Evolutionary conservation across 2,329 filamentous ascomycete species (phyloP).

Genomic region (Tolypocladium amazonense): DNA sequence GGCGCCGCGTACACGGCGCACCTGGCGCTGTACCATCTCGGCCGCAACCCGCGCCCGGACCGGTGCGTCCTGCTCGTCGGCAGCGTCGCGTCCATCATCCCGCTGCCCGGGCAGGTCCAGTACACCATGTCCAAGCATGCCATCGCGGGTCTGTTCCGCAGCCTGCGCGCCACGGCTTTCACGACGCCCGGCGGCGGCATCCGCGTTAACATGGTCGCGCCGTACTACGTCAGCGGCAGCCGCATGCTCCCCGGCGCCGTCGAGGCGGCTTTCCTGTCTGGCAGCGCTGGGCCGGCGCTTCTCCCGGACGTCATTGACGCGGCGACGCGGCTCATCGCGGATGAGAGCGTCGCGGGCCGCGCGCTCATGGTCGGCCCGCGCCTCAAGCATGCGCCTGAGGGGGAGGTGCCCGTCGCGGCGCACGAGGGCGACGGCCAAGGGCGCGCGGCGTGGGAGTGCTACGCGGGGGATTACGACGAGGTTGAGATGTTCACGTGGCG

Average conservation of each 20-base stretch:
- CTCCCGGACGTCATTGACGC: constrained; percentile 53
- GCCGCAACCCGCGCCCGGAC: constrained; percentile 25
- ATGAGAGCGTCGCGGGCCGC: constrained; percentile 44
- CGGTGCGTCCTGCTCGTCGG: constrained; percentile 53
- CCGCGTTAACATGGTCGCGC: constrained; percentile 54
- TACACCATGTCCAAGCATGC: constrained; percentile 57
- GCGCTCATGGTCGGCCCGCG: constrained; percentile 48
- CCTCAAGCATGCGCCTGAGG: constrained; percentile 26
- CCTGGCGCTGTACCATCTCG: constrained; percentile 42
- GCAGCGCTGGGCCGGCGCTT: constrained; percentile 35
- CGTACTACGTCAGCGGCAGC: constrained; percentile 56
- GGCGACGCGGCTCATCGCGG: constrained; percentile 49
- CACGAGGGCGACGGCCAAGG: constrained; percentile 28
- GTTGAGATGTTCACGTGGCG: constrained; percentile 45
- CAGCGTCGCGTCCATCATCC: constrained; percentile 45
- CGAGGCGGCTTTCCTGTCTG: constrained; percentile 43
- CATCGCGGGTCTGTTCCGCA: constrained; percentile 53
- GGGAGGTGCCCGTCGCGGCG: constrained; percentile 12
- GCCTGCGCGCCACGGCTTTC: constrained; percentile 37
- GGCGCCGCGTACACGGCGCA: constrained; percentile 57
- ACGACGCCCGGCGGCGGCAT: constrained; percentile 21
- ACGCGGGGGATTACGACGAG: constrained; percentile 46
- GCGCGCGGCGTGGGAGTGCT: constrained; percentile 48
- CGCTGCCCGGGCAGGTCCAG: constrained; percentile 33
- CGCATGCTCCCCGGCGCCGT: constrained; percentile 33